Evolutionary conservation across 768 basidiomycete genomes (phyloP), one percentile per base, ranked within the genome.

Genomic region (Boletus reticuloceps): DNA sequence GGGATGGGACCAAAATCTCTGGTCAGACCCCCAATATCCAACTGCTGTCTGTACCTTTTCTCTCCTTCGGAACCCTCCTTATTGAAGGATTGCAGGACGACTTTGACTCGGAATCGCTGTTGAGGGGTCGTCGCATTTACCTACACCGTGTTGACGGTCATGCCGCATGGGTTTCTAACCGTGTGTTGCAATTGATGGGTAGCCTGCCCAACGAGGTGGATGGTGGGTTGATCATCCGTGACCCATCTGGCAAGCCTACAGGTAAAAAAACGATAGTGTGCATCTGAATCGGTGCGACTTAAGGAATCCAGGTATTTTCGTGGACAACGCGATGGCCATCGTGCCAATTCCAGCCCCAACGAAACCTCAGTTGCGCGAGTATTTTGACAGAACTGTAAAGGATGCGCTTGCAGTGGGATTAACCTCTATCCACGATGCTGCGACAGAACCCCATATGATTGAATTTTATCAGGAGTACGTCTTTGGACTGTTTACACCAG

Each of bases 1-100:
- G 75, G 95, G 95, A 6, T 98, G 95, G 94, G 91, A 98, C 64
- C 94, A 98, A 70, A 96, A 89, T 1, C 78, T 80, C 54, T 92
- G 89, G 89, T 59, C 77, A 8, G 77, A 74, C 12, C 69, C 75
- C 10, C 66, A 76, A 22, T 94, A 92, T 59, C 93, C 93, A 3
- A 84, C 79, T 32, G 85, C 89, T 1, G 92, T 91, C 62, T 20
- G 67, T 65, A 3, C 20, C 34, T 25, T 80, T 48, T 12, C 11
- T 37, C 34, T 27, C 79, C 29, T 22, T 22, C 16, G 7, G 0
- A 11, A 7, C 11, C 54, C 8, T 36, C 20, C 25, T 46, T 4
- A 32, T 27, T 37, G 6, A 47, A 48, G 32, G n/a, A 50, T 37
- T 13, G 9, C 47, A 94, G 91, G 79, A 75, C 12, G 91, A 94